Evolutionary conservation across 179 eudicot genomes (phyloP), one percentile per base, ranked within the genome.

Genomic region (Dionaea muscipula): DNA sequence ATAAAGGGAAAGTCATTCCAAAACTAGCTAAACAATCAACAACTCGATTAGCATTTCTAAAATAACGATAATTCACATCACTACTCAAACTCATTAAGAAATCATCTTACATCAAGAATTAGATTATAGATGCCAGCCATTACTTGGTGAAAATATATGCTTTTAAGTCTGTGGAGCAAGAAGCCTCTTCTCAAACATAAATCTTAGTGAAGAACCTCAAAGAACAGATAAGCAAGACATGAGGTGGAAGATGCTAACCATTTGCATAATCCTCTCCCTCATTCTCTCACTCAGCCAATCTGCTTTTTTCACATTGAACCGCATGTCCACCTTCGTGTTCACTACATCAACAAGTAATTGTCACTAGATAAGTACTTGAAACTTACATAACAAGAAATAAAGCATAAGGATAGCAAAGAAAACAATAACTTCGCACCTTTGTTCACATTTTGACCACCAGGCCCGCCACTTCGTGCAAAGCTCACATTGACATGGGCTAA

Each of bases 321-420:
- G 83, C 95, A 86, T 86, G 64, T 83, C 97, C 50, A 86, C 94
- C 83, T 83, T 90, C 49, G 97, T 83, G 71, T 74, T 83, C 31
- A 79, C 97, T 81, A 74, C 61, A 67, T 22, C 33, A 53, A n/a
- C n/a, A 8, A 50, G 9, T 11, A 48, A 22, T 26, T 45, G 36
- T 39, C 17, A 60, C 37, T 51, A 55, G 47, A 40, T 55, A 60
- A 43, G 7, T 18, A 26, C 20, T 26, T 19, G 31, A 48, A 0
- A 40, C 2, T 27, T 21, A 7, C 23, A 10, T 1, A 19, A 4
- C 17, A 43, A 43, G 47, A 20, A 40, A 0, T 31, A 22, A 23
- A 39, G 24, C 24, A 60, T 2, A 59, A 31, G 4, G 18, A 3
- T 23, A 23, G 20, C 38, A 51, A 25, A 53, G 20, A 47, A 51